Evolutionary conservation across 2,329 filamentous ascomycete genomes (phyloP).

Genomic region (Arthrobotrys megalospora): DNA sequence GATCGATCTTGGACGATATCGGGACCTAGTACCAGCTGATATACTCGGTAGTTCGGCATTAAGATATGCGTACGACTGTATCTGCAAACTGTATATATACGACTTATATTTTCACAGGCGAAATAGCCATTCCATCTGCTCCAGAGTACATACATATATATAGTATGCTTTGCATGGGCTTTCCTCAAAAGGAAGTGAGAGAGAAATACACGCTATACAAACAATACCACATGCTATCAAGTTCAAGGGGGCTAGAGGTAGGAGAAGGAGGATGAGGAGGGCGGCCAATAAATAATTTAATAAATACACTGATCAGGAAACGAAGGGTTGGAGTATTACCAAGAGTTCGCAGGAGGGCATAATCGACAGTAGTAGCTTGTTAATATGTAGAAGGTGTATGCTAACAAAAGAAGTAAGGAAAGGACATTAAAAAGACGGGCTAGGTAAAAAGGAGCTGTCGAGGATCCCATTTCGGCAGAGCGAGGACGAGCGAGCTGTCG

Average conservation of each 20-base stretch:
- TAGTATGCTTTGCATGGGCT: conserved; percentile 32
- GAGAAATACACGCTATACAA: conserved; percentile 41
- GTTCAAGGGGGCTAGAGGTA: background rate
- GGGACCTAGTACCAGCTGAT: no score
- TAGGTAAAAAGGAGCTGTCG: conserved; percentile 23
- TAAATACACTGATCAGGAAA: conserved; percentile 57
- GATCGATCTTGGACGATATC: no score
- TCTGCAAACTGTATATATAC: conserved; percentile 34
- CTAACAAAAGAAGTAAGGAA: conserved; percentile 9
- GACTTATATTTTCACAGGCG: conserved; percentile 16
- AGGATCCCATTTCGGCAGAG: conserved; percentile 17
- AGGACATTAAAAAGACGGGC: conserved; percentile 37
- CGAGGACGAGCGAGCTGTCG: background rate
- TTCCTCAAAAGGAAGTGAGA: conserved; percentile 2
- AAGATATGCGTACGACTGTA: background rate
- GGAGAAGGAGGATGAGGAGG: background rate
- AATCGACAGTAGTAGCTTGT: conserved; percentile 7
- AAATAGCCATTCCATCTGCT: conserved; percentile 16
- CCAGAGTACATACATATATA: conserved; percentile 9
- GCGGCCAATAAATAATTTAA: conserved; percentile 40
- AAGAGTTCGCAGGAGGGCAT: conserved; percentile 25
- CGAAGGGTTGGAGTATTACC: conserved; percentile 57
- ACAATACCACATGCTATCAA: conserved; percentile 37
- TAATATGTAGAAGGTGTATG: conserved; percentile 26
- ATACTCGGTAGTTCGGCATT: background rate